Evolutionary conservation across 768 basidiomycete species (phyloP).

Genomic region (Phlegmacium glaucopus): DNA sequence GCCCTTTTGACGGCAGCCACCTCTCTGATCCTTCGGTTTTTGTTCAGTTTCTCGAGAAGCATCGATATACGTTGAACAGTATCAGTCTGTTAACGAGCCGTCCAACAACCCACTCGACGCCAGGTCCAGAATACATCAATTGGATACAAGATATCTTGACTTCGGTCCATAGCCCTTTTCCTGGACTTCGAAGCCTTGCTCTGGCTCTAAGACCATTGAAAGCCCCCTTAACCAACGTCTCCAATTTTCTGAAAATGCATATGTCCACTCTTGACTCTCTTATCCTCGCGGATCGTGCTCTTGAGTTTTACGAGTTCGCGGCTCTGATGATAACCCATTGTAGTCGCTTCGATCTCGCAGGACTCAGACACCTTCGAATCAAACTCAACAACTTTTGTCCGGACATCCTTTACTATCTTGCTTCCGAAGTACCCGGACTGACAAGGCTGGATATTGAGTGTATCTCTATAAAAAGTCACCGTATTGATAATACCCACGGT

Average conservation of each 20-base stretch:
- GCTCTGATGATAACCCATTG: constrained; percentile 17
- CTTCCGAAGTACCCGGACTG: constrained; percentile 9
- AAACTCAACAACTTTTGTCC: constrained; percentile 11
- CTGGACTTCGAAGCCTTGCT: constrained; percentile 28
- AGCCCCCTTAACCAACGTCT: constrained; percentile 26
- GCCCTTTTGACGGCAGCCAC: constrained; percentile 43
- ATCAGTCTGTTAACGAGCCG: constrained; percentile 33
- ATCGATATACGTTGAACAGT: constrained; percentile 30
- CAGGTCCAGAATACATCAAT: constrained; percentile 25
- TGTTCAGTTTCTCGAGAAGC: constrained; percentile 32
- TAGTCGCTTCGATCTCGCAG: neutral
- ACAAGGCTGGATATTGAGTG: constrained; percentile 13
- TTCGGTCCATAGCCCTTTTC: constrained; percentile 25
- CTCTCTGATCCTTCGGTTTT: constrained; percentile 32
- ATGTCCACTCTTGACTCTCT: constrained; percentile 27
- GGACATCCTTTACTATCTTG: constrained; percentile 6
- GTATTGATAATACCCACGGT: too few species aligned
- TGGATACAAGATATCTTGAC: constrained; percentile 41
- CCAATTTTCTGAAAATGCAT: constrained; percentile 27
- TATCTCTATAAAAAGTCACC: neutral
- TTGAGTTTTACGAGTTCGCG: constrained; percentile 28
- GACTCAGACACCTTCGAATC: constrained; percentile 8
- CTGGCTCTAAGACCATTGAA: constrained; percentile 38
- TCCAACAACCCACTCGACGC: constrained; percentile 12
- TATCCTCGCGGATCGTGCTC: constrained; percentile 33